Evolutionary conservation across 2,329 filamentous ascomycete genomes (phyloP).

Genomic region (Colletotrichum musae): DNA sequence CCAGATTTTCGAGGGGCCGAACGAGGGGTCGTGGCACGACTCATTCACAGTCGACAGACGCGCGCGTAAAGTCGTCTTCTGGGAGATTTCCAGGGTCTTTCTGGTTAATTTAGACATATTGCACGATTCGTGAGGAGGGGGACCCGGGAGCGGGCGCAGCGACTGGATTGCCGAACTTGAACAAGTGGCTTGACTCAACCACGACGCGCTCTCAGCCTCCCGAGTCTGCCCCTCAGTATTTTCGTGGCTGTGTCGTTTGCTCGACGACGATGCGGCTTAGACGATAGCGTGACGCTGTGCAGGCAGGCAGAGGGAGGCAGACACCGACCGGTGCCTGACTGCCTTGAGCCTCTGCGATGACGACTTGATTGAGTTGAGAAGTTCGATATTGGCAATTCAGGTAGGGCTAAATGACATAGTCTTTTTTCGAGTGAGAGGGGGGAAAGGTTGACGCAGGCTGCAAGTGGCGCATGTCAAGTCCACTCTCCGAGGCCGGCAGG

Average conservation of each 20-base stretch:
- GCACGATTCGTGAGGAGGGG: conserved; percentile 3
- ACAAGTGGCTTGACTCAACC: not conserved
- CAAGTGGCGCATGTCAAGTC: too few species aligned
- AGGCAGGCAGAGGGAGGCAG: not conserved
- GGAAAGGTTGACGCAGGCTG: too few species aligned
- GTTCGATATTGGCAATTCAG: not conserved
- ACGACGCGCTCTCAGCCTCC: not conserved
- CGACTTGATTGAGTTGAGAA: not conserved
- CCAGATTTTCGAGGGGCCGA: not conserved
- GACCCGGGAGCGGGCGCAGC: not conserved
- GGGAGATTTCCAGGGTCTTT: conserved; percentile 17
- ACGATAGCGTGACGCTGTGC: not conserved
- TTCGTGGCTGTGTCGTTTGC: conserved; percentile 8
- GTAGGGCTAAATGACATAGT: not conserved
- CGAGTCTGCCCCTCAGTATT: not conserved
- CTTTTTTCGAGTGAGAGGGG: too few species aligned
- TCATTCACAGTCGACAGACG: not conserved
- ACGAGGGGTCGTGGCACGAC: conserved; percentile 1
- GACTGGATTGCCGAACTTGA: not conserved
- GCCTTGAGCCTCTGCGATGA: not conserved
- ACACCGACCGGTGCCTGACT: not conserved
- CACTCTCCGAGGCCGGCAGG: too few species aligned
- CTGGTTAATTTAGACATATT: not conserved
- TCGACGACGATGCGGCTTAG: not conserved
- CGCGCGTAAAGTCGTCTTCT: not conserved